A percentile compares a stretch with the other conserved stretches of the same genome.
Evolutionary conservation across 2,329 filamentous ascomycete species (phyloP).

Genomic region (Chaetomiaceae sp.): DNA sequence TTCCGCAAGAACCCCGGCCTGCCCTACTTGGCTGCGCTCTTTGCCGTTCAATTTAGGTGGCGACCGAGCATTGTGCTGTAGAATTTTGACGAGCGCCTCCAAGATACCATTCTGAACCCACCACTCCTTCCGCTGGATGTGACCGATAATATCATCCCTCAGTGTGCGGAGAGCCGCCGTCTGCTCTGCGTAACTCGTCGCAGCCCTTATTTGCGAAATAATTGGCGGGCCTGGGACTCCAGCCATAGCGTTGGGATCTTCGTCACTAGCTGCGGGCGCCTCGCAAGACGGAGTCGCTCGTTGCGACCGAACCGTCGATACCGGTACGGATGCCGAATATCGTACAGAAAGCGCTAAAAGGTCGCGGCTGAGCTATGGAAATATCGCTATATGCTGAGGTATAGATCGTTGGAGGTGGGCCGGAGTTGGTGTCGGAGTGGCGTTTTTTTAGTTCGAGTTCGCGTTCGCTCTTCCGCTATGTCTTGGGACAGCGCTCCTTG

Average conservation of each 20-base stretch:
- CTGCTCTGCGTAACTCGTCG: conserved; percentile 49
- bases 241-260: conserved; percentile 43
- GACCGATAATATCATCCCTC: conserved; percentile 87
- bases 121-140: conserved; percentile 78
- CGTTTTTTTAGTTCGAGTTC: too few relatives aligned
- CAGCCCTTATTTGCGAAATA: conserved; percentile 53
- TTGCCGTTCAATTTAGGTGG: conserved; percentile 37
- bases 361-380: too few relatives aligned
- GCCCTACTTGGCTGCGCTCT: conserved; percentile 33
- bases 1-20: conserved; percentile 45
- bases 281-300: not conserved
- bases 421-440: too few relatives aligned
- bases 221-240: conserved; percentile 49
- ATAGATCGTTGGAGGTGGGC: too few relatives aligned
- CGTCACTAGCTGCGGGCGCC: not conserved
- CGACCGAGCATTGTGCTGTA: conserved; percentile 34
- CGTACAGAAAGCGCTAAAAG: too few relatives aligned
- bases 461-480: too few relatives aligned
- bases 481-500: too few relatives aligned
- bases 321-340: too few relatives aligned
- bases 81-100: conserved; percentile 49
- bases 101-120: conserved; percentile 69
- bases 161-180: conserved; percentile 62
- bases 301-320: not conserved
- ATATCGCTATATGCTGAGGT: too few relatives aligned